These are phyloP conservation scores for Cytidiella melzeri DNA, from an alignment of 768 basidiomycete genomes.

Conservation along the genomic window DNA sequence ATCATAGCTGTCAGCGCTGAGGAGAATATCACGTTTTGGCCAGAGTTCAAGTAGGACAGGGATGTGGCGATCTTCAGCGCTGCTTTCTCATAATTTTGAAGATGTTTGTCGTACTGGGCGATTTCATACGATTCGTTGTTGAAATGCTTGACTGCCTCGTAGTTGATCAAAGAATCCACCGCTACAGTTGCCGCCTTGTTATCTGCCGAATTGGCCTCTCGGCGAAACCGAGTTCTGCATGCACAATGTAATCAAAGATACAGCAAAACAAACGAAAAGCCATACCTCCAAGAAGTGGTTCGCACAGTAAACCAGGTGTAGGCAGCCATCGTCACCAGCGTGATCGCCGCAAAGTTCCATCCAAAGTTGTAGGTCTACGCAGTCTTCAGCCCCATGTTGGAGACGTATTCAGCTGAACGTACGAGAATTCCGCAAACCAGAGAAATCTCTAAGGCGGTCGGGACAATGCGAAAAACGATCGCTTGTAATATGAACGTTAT, in stretches of 20 bases:
- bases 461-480: slow-evolving; percentile 89
- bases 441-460: slow-evolving; percentile 92
- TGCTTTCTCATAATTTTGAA: slow-evolving; percentile 82
- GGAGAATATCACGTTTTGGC: slow-evolving; percentile 96
- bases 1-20: slow-evolving; percentile 90
- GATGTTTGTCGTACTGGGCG: slow-evolving; percentile 84
- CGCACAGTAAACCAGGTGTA: slow-evolving; percentile 98
- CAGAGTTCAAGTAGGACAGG: slow-evolving; percentile 88
- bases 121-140: slow-evolving; percentile 95
- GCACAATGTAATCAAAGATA: neutral
- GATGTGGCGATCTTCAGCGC: slow-evolving; percentile 95
- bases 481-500: slow-evolving; percentile 94
- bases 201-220: slow-evolving; percentile 93
- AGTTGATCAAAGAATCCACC: slow-evolving; percentile 95
- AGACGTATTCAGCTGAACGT: no score
- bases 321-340: slow-evolving; percentile 72
- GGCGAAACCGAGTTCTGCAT: slow-evolving; percentile 81
- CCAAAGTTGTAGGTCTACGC: slow-evolving; percentile 97
- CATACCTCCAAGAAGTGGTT: slow-evolving; percentile 93
- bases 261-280: neutral
- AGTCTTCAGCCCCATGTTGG: no score
- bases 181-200: slow-evolving; percentile 93
- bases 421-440: slow-evolving; percentile 98
- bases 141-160: slow-evolving; percentile 99
- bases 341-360: slow-evolving; percentile 94